Conservation (phyloP, 148 eudicot genomes). For the Chenopodium quinoa region DNA sequence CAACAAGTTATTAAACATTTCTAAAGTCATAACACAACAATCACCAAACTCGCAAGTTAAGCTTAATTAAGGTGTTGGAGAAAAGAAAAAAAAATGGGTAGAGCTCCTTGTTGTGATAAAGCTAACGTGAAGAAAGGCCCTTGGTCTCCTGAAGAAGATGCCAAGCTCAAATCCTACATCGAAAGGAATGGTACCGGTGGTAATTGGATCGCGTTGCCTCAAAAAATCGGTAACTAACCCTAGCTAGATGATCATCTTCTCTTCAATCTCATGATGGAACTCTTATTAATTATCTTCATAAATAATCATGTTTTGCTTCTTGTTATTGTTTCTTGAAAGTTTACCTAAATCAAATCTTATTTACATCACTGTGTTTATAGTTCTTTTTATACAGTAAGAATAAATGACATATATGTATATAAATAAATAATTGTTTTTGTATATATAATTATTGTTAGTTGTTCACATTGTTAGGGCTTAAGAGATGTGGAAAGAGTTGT, state of each 20-base stretch:
- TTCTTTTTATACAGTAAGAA: too few species aligned
- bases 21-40: slow-evolving; percentile 1
- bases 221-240: slow-evolving; percentile 32
- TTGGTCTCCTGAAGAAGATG: slow-evolving; percentile 44
- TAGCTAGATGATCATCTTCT: slow-evolving; percentile 4
- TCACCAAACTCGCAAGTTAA: slow-evolving; percentile 6
- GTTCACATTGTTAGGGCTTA: slow-evolving; percentile 50
- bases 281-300: too few species aligned
- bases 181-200: slow-evolving; percentile 37
- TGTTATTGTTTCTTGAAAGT: too few species aligned
- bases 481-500: slow-evolving; percentile 91
- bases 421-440: too few species aligned
- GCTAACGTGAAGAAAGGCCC: slow-evolving; percentile 45
- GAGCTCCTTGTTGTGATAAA: slow-evolving; percentile 47
- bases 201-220: slow-evolving; percentile 45
- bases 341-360: background rate
- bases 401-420: too few species aligned
- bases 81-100: slow-evolving; percentile 45
- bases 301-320: background rate
- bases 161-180: slow-evolving; percentile 37
- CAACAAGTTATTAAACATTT: slow-evolving; percentile 22
- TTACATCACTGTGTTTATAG: background rate
- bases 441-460: background rate
- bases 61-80: background rate
- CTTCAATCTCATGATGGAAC: background rate